Base-by-base conservation (phyloP, 2,329 filamentous ascomycete species). In the Hymenoscyphus fraxineus region DNA sequence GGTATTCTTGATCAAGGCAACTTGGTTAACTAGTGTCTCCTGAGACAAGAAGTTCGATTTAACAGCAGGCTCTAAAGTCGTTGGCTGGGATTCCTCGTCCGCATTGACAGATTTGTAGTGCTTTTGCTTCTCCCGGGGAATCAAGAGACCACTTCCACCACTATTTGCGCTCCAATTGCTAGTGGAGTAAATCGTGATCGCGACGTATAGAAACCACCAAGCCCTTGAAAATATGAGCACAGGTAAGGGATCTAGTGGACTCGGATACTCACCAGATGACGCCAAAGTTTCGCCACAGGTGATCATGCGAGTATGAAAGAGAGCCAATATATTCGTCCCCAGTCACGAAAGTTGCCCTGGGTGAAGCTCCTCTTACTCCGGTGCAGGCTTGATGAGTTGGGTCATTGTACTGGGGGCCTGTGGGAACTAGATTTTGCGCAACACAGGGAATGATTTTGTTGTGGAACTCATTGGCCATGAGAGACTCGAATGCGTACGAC, bases 381-480 rank as follows among this genome's bases (percentile, higher is more conserved):
- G 86, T 80, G 66, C 86, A 88, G 1, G 84, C 77, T 68, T 84
- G 81, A 66, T 79, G 72, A 5, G 67, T 69, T 0, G 69, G 41
- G 76, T 82, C 65, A 71, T 71, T 59, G 64, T 85, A 88, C 1
- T 77, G 77, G 0, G 80, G 77, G 0, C 83, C 82, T 59, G 73
- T 79, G 0, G 84, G 84, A 3, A 86, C 77, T 6, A 87, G 74
- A 65, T 83, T 84, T 35, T 66, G 67, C 2, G 77, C 79, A 2
- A 80, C 80, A 64, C 85, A 87, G 0, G 78, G 76, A 19, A 86
- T 80, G 1, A 71, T 78, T 71, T 88, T 77, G 40, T 77, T 77
- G 67, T 89, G 81, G 64, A 92, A 91, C 72, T 93, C 89, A 69
- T 92, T 92, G 0, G 86, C 80, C 71, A 92, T 80, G 0, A 93